Base-by-base conservation (phyloP, 768 basidiomycete species). In the Russula compacta region DNA sequence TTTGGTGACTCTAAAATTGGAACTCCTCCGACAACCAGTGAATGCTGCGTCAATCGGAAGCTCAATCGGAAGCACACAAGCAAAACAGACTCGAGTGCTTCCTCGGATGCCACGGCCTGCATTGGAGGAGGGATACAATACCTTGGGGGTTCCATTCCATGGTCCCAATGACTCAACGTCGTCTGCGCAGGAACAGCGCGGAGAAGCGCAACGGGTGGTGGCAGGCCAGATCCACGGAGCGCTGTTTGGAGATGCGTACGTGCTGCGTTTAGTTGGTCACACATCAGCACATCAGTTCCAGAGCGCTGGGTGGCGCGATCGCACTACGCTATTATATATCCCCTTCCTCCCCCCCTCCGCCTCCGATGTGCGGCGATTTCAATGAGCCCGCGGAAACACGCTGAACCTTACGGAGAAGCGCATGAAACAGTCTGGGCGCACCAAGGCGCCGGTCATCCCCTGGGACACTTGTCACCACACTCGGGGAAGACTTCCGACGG, bases 191-290 rank as follows among this genome's bases (percentile, higher is more conserved):
- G 29, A 42, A 32, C 43, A 42, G 29, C 33, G 53, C 52, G n/a
- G n/a, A 44, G 57, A 63, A 63, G 61, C 33, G 53, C 50, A 59
- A 8, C 11, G 2, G 24, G 24, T 29, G 39, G 44, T 14, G 39
- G 44, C 10, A 47, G n/a, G 44, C 32, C 40, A 58, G 47, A 54
- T 50, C 52, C 61, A 63, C 57, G 61, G 61, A 58, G 50, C 44
- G 42, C 51, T 35, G 33, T 32, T 54, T 57, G 49, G n/a, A n/a
- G 35, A 35, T 32, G 46, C 39, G 17, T 43, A 24, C 39, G 24
- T n/a, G 40, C 24, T 29, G 24, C 24, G 24, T 29, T 29, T 29
- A 29, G 24, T n/a, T 32, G 51, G 42, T 36, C 44, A 36, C 50
- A 52, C 19, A 29, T 29, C 24, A 29, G 24, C 24, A 29, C 24